A percentile compares a stretch with the other conserved stretches of the same genome.
Conservation (phyloP, 805 yeast species). For the Wickerhamiella nectarea region DNA sequence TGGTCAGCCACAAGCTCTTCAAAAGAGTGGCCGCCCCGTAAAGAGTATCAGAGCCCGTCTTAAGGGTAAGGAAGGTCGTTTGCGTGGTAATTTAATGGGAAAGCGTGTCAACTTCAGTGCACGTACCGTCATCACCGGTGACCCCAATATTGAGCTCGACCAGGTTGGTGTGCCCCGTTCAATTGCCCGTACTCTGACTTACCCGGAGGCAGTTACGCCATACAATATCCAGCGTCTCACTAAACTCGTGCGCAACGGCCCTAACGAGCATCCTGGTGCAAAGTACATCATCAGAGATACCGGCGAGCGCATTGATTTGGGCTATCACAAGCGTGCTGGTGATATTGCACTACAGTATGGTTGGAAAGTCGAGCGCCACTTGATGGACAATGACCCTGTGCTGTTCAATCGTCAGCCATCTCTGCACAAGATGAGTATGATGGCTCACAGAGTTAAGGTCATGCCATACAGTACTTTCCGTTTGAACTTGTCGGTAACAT, state of each 20-base stretch:
- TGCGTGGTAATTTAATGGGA: constrained; percentile 98
- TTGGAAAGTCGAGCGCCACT: constrained; percentile 97
- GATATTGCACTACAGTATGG: constrained; percentile 96
- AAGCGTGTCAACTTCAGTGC: constrained; percentile 98
- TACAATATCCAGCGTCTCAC: constrained; percentile 89
- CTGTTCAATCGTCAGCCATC: constrained; percentile 98
- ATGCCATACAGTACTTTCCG: constrained; percentile 98
- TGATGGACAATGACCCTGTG: constrained; percentile 96
- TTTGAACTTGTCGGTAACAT: constrained; percentile 88
- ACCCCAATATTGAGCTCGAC: constrained; percentile 91
- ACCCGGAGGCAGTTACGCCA: constrained; percentile 97
- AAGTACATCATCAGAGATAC: constrained; percentile 95
- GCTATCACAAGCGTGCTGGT: constrained; percentile 96
- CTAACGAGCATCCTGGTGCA: constrained; percentile 99
- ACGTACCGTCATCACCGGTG: constrained; percentile 98
- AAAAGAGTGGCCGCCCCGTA: constrained; percentile 96
- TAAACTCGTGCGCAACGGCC: constrained; percentile 91
- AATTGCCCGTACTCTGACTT: constrained; percentile 87
- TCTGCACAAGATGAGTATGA: constrained; percentile 98
- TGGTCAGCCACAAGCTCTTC: constrained; percentile 98
- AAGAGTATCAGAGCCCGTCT: constrained; percentile 98
- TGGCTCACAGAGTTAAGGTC: constrained; percentile 96
- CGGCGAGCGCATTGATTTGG: constrained; percentile 95
- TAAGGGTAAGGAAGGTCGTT: constrained; percentile 98
- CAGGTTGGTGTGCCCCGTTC: constrained; percentile 98